phyloP scores from a whole-genome alignment of 116 monocot species.

The Posidonia oceanica region DNA sequence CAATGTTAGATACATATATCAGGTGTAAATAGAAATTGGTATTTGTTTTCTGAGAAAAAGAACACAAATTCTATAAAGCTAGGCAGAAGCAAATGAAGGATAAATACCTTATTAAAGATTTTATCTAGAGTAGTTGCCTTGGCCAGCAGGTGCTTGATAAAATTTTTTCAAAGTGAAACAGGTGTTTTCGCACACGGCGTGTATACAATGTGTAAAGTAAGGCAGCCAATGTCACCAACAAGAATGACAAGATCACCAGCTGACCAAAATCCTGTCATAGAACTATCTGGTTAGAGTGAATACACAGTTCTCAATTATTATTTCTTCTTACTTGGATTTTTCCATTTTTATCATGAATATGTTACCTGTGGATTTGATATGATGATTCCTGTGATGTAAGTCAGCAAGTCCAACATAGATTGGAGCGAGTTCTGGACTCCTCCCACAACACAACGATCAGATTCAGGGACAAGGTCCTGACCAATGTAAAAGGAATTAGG shows the following conservation, averaged over 20 bases:
- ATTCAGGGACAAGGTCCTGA: constrained; percentile 76
- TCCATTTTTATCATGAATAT: neutral
- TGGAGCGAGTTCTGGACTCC: constrained; percentile 92
- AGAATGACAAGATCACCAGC: constrained; percentile 65
- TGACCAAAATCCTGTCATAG: constrained; percentile 64
- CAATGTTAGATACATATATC: too few species aligned
- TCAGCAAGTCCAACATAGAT: constrained; percentile 77
- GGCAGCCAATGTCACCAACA: constrained; percentile 52
- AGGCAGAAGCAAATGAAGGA: too few species aligned
- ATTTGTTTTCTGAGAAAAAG: too few species aligned
- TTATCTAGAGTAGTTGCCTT: neutral
- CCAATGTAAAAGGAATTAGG: neutral
- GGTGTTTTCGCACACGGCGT: constrained; percentile 64
- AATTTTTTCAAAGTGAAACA: constrained; percentile 74
- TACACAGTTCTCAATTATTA: neutral
- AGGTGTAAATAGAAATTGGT: too few species aligned
- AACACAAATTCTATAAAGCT: too few species aligned
- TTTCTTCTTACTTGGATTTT: neutral
- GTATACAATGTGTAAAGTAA: constrained; percentile 55
- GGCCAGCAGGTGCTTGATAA: constrained; percentile 14
- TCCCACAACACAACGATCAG: constrained; percentile 82
- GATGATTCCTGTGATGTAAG: constrained; percentile 70
- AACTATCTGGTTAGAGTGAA: neutral
- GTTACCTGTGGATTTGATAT: constrained; percentile 63
- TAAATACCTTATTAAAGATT: too few species aligned